These are phyloP conservation scores for Globisporangium iwayamae DNA, from an alignment of 352 stramenopile species.

Conservation along the genomic window DNA sequence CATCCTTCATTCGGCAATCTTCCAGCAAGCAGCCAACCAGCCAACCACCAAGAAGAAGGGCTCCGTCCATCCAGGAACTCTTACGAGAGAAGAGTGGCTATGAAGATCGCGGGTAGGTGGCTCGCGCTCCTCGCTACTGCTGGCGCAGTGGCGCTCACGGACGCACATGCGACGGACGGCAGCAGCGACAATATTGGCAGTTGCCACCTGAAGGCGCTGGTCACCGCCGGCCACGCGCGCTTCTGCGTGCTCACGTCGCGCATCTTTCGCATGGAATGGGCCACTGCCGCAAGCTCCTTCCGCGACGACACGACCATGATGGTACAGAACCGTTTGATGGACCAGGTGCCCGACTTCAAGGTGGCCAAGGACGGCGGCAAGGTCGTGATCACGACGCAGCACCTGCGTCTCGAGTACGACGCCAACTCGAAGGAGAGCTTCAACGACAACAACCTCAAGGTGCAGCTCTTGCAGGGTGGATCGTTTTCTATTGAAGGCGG, in stretches of 20 bases:
- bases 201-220: constrained; percentile 19
- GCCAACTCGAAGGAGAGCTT: constrained; percentile 20
- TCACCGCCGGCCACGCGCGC: constrained; percentile 23
- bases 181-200: not conserved
- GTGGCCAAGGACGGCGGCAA: constrained; percentile 15
- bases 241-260: constrained; percentile 35
- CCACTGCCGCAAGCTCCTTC: constrained; percentile 4
- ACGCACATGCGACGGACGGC: not conserved
- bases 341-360: constrained; percentile 17
- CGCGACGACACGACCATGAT: constrained; percentile 23
- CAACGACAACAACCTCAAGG: constrained; percentile 24
- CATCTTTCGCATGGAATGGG: constrained; percentile 37
- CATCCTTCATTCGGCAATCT: constrained; percentile 11
- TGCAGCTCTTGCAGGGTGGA: constrained; percentile 10
- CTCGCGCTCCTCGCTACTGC: constrained; percentile 5
- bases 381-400: constrained; percentile 19
- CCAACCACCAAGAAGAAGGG: not conserved
- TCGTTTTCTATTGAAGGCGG: not conserved
- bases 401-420: constrained; percentile 21
- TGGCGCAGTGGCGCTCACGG: not conserved
- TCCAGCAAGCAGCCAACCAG: not conserved
- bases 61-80: not conserved
- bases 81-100: not conserved
- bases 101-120: constrained; percentile 9
- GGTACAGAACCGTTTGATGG: constrained; percentile 20